Percentiles rank a stretch among this genome's conserved stretches.
Evolutionary conservation across 169 alveolate species (phyloP).

Genomic region (Plasmodium falciparum): DNA sequence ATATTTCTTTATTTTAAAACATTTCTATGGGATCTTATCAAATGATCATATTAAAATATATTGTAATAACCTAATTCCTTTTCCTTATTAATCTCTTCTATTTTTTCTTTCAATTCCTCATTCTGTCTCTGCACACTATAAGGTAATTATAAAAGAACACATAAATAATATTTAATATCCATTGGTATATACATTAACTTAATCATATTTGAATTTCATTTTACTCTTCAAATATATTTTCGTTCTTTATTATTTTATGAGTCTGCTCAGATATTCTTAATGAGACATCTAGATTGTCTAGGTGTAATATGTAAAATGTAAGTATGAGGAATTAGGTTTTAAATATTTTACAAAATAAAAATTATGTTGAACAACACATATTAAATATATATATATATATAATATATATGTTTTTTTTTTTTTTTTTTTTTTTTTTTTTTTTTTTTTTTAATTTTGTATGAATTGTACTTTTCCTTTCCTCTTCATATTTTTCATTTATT

Average conservation of each 20-base stretch:
- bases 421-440: constrained; percentile 17
- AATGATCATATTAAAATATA: too few relatives aligned
- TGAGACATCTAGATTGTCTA: constrained; percentile 61
- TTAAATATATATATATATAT: background rate
- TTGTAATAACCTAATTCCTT: constrained; percentile 33
- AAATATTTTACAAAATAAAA: too few relatives aligned
- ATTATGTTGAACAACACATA: too few relatives aligned
- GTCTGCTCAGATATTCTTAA: constrained; percentile 46
- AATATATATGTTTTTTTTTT: background rate
- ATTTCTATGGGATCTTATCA: too few relatives aligned
- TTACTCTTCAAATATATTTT: constrained; percentile 59
- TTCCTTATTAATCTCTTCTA: constrained; percentile 42
- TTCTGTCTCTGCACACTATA: constrained; percentile 31
- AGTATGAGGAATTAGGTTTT: too few relatives aligned
- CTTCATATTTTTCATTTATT: constrained; percentile 68
- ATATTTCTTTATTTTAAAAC: background rate
- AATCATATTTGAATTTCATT: background rate
- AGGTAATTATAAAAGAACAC: background rate
- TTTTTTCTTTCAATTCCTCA: constrained; percentile 44
- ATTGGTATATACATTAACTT: background rate
- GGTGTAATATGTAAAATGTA: too few relatives aligned
- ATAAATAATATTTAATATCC: background rate
- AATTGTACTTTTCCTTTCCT: constrained; percentile 63
- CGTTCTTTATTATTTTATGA: constrained; percentile 40
- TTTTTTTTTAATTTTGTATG: background rate